Evolutionary conservation across 768 basidiomycete species (phyloP).

Genomic region (Podaxis carcinomalis): DNA sequence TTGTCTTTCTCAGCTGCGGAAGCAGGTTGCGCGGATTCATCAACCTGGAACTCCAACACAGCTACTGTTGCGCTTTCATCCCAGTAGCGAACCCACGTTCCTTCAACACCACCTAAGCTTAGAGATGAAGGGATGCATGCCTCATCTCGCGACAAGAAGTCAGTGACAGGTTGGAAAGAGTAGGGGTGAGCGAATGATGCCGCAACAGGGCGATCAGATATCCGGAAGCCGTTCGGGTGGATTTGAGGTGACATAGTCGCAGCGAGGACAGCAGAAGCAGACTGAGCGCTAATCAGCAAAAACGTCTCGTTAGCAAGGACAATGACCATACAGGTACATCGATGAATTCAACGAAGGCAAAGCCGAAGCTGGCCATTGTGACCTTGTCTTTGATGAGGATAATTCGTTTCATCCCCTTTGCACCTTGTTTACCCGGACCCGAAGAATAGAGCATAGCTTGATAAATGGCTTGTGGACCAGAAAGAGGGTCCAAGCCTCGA

Average conservation of each 20-base stretch:
- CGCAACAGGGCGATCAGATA: conserved; percentile 84
- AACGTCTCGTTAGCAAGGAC: neutral
- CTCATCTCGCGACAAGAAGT: conserved; percentile 73
- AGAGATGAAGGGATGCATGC: conserved; percentile 65
- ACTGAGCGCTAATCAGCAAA: conserved; percentile 38
- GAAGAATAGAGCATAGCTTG: conserved; percentile 80
- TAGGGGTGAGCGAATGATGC: conserved; percentile 91
- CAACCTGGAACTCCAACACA: conserved; percentile 76
- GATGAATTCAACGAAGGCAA: conserved; percentile 90
- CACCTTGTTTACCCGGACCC: conserved; percentile 72
- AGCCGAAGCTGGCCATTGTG: conserved; percentile 87
- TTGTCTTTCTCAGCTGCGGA: conserved; percentile 28
- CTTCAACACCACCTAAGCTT: conserved; percentile 68
- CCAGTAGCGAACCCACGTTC: conserved; percentile 85
- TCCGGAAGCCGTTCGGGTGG: conserved; percentile 92
- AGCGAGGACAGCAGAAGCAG: conserved; percentile 76
- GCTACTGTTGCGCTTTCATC: conserved; percentile 80
- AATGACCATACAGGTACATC: conserved; percentile 63
- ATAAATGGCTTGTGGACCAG: conserved; percentile 83
- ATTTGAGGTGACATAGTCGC: conserved; percentile 83
- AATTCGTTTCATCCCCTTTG: conserved; percentile 84
- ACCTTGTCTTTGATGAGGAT: conserved; percentile 86
- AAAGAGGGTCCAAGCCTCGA: conserved; percentile 84
- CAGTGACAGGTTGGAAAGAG: conserved; percentile 80
- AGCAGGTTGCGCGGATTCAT: conserved; percentile 40